Base-by-base conservation (phyloP, 345 rosid genomes). In the Moricandia arvensis region DNA sequence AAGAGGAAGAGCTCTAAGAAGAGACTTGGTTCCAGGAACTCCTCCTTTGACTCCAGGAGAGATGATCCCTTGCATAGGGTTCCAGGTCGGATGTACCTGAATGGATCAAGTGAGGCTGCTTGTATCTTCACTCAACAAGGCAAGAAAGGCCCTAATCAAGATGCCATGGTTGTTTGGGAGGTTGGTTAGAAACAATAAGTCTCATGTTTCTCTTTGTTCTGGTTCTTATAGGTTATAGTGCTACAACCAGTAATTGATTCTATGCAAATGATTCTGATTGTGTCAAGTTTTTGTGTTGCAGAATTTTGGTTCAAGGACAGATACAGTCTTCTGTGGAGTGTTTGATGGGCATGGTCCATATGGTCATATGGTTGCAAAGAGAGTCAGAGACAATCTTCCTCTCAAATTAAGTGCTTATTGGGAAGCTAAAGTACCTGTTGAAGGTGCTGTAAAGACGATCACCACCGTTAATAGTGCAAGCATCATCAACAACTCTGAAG, bases 111-210 rank as follows among this genome's bases (percentile, higher is more conserved):
- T 72, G 92, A 88, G 27, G 68, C 82, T 79, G 96, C 98, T 79
- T 92, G 92, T 45, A 83, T 95, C 53, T 95, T 86, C 69, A 95
- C 93, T 63, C 90, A 88, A 72, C 99, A 89, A 75, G 99, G 99
- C 83, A 95, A 79, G 92, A 95, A 95, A 79, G 99, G 99, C n/a
- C 86, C 93, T 71, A 95, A 95, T 78, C 99, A 95, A 81, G 99
- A 95, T 79, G 99, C 99, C 65, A 95, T 95, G 97, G 75, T 95
- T 77, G 98, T 90, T 75, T 95, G 99, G 99, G 99, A 92, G 99
- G 97, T 95, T 66, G 75, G 90, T 74, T 67, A 3, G 17, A 57
- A 9, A 47, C 17, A 59, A 1, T 0, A 41, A 30, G 0, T 57
- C 53, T 16, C 16, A 17, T 35, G 27, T 27, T 37, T 59, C 38